A percentile compares a stretch with the other conserved stretches of the same genome.
phyloP scores from a whole-genome alignment of 352 stramenopile genomes.

The Globisporangium paddicum region DNA sequence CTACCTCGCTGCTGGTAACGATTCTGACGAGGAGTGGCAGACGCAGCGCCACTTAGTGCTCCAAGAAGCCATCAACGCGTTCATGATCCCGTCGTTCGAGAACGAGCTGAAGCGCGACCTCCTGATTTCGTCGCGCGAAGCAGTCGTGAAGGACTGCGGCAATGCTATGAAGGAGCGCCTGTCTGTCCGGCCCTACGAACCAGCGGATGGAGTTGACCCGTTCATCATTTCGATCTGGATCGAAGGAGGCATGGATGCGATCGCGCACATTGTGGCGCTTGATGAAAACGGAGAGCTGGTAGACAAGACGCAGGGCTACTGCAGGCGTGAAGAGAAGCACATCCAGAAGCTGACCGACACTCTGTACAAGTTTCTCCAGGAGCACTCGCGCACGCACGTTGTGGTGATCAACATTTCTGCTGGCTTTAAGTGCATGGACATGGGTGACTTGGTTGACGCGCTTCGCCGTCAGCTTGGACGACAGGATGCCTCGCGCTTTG shows the following conservation, averaged over 20 bases:
- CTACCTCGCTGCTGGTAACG: constrained; percentile 45
- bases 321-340: constrained; percentile 66
- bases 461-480: constrained; percentile 70
- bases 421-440: constrained; percentile 88
- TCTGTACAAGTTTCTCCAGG: constrained; percentile 77
- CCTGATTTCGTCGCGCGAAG: constrained; percentile 59
- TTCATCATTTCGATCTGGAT: constrained; percentile 88
- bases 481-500: constrained; percentile 64
- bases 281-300: constrained; percentile 84
- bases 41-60: constrained; percentile 80
- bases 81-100: constrained; percentile 83
- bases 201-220: constrained; percentile 68
- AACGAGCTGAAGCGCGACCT: constrained; percentile 83
- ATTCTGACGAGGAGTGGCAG: constrained; percentile 81
- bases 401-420: constrained; percentile 89
- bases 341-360: constrained; percentile 74
- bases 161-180: constrained; percentile 60
- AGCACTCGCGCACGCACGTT: constrained; percentile 75
- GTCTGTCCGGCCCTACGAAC: constrained; percentile 73
- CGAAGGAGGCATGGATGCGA: constrained; percentile 67
- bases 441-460: constrained; percentile 83
- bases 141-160: constrained; percentile 75
- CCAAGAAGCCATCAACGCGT: constrained; percentile 78
- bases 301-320: constrained; percentile 85
- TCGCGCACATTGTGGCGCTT: constrained; percentile 80